These are phyloP conservation scores for Dacryopinax spathularia DNA, from an alignment of 768 basidiomycete genomes.

Conservation along the genomic window DNA sequence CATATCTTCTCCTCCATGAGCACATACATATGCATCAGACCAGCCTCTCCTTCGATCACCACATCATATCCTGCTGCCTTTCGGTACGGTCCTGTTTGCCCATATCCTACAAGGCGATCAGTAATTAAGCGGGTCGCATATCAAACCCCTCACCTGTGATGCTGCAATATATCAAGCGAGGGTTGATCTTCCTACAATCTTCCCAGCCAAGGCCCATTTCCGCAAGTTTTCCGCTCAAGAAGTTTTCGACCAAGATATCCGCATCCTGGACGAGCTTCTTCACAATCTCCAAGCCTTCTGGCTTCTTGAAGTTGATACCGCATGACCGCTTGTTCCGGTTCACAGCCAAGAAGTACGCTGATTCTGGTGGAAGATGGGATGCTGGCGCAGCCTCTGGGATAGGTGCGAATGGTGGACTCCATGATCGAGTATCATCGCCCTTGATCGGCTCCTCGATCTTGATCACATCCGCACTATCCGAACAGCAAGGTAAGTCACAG, in stretches of 20 bases:
- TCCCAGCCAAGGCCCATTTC: constrained; percentile 78
- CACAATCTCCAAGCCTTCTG: constrained; percentile 62
- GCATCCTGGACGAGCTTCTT: constrained; percentile 53
- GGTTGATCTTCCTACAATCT: constrained; percentile 63
- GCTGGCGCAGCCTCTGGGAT: constrained; percentile 34
- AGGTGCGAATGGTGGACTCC: constrained; percentile 30
- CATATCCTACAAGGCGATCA: constrained; percentile 39
- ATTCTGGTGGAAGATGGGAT: constrained; percentile 66
- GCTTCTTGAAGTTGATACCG: constrained; percentile 73
- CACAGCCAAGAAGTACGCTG: constrained; percentile 78
- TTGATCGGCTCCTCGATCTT: constrained; percentile 70
- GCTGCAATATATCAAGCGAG: constrained; percentile 69
- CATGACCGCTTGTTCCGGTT: constrained; percentile 85
- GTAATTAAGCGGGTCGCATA: constrained; percentile 16
- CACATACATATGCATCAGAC: constrained; percentile 76
- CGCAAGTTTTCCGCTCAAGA: constrained; percentile 68
- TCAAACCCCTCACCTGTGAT: constrained; percentile 45
- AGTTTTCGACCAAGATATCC: constrained; percentile 86
- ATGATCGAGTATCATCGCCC: constrained; percentile 75
- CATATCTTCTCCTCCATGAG: background rate
- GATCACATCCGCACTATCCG: constrained; percentile 65
- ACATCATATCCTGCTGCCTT: constrained; percentile 81
- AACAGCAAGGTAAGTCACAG: background rate
- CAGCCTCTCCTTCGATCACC: constrained; percentile 76
- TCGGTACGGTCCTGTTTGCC: constrained; percentile 80